Percentiles rank a stretch among this genome's conserved stretches.
Evolutionary conservation across 2,329 filamentous ascomycete species (phyloP).

Genomic region (Pseudogymnoascus sp.): DNA sequence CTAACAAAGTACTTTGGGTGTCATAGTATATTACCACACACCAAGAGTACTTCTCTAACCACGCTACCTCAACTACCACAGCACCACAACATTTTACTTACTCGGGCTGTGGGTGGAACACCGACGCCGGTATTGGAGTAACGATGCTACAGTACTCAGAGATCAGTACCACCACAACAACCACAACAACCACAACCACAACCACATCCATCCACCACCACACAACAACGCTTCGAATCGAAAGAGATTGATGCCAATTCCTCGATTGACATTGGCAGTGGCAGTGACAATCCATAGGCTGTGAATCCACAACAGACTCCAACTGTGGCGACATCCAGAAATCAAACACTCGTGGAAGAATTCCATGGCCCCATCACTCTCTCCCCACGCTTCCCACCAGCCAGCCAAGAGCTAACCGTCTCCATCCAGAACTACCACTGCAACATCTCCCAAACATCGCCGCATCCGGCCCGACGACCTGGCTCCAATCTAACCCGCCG

Average conservation of each 20-base stretch:
- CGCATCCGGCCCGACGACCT: background rate
- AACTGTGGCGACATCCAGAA: background rate
- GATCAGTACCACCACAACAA: background rate
- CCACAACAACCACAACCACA: background rate
- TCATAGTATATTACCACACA: background rate
- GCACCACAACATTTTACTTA: too few species aligned
- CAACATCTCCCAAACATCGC: background rate
- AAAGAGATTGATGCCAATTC: background rate
- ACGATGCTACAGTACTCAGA: background rate
- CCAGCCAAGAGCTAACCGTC: background rate
- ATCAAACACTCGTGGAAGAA: background rate
- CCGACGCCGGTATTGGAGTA: background rate
- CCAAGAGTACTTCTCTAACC: background rate
- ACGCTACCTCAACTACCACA: background rate
- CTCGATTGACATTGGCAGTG: background rate
- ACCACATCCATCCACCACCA: background rate
- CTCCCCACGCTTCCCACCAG: background rate
- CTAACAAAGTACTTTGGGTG: background rate
- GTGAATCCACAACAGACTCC: background rate
- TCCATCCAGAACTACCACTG: background rate
- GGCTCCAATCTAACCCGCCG: background rate
- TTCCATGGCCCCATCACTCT: background rate
- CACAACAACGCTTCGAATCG: background rate
- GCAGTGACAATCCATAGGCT: background rate
- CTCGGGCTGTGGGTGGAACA: background rate